A percentile compares a stretch with the other conserved stretches of the same genome.
phyloP scores from a whole-genome alignment of 345 rosid species.

The Pistacia integerrima region DNA sequence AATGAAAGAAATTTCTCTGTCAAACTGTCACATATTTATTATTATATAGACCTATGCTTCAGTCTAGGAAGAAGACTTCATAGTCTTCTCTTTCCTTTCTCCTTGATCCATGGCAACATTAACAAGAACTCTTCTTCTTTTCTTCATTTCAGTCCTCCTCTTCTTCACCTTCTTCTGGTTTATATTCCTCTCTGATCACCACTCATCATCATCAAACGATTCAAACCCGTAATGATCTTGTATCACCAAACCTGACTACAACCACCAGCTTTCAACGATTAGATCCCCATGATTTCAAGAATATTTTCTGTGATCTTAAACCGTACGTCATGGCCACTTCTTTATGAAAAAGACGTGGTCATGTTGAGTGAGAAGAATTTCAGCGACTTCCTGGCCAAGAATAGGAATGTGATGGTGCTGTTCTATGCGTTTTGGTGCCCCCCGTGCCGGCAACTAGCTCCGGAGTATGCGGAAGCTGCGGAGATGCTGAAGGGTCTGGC shows the following conservation, averaged over 20 bases:
- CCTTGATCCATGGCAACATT: background rate
- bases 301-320: background rate
- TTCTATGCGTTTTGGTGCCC: conserved; percentile 54
- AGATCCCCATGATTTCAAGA: background rate
- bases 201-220: background rate
- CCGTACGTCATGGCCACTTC: conserved; percentile 10
- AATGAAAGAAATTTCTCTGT: too few species aligned
- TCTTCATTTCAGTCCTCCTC: conserved; percentile 27
- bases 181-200: background rate
- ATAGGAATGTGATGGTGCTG: conserved; percentile 42
- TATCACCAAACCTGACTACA: background rate
- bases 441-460: conserved; percentile 34
- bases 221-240: too few species aligned
- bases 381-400: conserved; percentile 35
- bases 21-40: too few species aligned
- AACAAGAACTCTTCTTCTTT: conserved; percentile 23
- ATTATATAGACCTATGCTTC: too few species aligned
- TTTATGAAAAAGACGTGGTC: conserved; percentile 46
- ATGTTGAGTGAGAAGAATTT: conserved; percentile 43
- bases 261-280: background rate
- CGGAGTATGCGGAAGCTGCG: conserved; percentile 50
- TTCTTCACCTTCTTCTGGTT: background rate
- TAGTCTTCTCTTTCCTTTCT: background rate
- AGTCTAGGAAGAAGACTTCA: background rate
- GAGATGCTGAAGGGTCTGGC: conserved; percentile 46